These are phyloP conservation scores for Escovopsis weberi DNA, from an alignment of 2,329 filamentous ascomycete genomes.

Conservation along the genomic window DNA sequence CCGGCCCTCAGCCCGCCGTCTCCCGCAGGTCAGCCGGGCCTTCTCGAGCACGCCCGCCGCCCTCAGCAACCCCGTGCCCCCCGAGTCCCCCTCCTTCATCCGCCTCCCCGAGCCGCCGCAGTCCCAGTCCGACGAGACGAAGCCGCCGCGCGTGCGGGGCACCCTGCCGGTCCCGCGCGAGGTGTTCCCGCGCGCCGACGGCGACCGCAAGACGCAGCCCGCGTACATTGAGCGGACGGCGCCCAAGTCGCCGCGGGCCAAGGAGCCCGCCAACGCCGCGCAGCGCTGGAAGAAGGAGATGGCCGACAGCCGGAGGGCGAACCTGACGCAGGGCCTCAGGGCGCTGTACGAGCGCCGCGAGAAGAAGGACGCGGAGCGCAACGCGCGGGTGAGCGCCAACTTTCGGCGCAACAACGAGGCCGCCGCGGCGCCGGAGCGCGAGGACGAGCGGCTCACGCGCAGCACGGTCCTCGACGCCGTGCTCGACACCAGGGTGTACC, in stretches of 20 bases:
- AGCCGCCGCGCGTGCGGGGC: slow-evolving; percentile 47
- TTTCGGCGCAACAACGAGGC: slow-evolving; percentile 31
- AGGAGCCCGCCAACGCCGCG: slow-evolving; percentile 20
- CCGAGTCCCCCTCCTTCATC: slow-evolving; percentile 81
- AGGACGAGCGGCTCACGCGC: slow-evolving; percentile 64
- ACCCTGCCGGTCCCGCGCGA: slow-evolving; percentile 70
- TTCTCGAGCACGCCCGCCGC: too few relatives aligned
- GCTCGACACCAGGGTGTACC: slow-evolving; percentile 34
- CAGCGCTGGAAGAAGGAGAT: slow-evolving; percentile 57
- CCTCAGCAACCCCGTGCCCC: slow-evolving; percentile 41
- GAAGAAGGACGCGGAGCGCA: slow-evolving; percentile 20
- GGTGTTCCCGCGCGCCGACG: slow-evolving; percentile 50
- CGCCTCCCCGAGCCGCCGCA: slow-evolving; percentile 67
- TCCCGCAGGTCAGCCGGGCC: slow-evolving; percentile 3
- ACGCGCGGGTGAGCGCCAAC: slow-evolving; percentile 28
- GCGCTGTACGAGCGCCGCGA: slow-evolving; percentile 55
- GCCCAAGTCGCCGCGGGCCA: slow-evolving; percentile 33
- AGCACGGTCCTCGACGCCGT: slow-evolving; percentile 43
- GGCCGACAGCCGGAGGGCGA: slow-evolving; percentile 55
- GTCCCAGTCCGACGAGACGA: slow-evolving; percentile 49
- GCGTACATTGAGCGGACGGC: slow-evolving; percentile 48
- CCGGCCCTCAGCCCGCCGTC: slow-evolving; percentile 14
- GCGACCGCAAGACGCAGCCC: slow-evolving; percentile 43
- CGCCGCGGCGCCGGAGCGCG: slow-evolving; percentile 50
- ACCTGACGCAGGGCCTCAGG: slow-evolving; percentile 55